phyloP scores from a whole-genome alignment of 176 grass and related monocot species.

The Eragrostis nindensis region DNA sequence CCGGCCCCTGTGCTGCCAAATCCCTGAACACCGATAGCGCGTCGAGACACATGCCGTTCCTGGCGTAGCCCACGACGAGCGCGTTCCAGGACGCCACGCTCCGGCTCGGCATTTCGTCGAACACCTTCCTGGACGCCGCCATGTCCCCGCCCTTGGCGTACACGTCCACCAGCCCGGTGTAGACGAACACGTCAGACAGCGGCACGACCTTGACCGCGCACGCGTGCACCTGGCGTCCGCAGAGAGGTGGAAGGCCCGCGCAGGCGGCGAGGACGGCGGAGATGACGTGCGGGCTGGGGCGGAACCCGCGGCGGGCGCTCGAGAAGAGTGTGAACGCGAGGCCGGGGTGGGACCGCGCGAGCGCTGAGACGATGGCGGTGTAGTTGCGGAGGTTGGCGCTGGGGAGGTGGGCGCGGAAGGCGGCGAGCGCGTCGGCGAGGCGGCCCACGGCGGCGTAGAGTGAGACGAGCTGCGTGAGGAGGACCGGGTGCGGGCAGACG shows the following conservation, averaged over 20 bases:
- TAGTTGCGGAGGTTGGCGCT: constrained; percentile 31
- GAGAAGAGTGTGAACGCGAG: constrained; percentile 58
- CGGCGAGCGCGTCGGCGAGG: constrained; percentile 25
- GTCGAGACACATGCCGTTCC: constrained; percentile 35
- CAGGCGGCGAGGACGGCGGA: constrained; percentile 44
- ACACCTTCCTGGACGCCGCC: constrained; percentile 37
- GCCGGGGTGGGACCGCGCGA: constrained; percentile 32
- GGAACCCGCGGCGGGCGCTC: not conserved
- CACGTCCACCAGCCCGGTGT: constrained; percentile 40
- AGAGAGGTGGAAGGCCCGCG: constrained; percentile 22
- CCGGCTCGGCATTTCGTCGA: constrained; percentile 44
- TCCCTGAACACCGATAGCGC: constrained; percentile 36
- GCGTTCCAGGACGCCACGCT: constrained; percentile 52
- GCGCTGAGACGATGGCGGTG: constrained; percentile 39
- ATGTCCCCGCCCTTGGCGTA: constrained; percentile 55
- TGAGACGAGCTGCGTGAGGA: constrained; percentile 62
- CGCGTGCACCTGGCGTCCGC: constrained; percentile 48
- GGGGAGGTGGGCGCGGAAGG: constrained; percentile 19
- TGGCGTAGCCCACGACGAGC: constrained; percentile 48
- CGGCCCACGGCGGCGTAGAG: constrained; percentile 51
- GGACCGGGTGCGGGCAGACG: constrained; percentile 32
- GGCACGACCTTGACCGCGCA: constrained; percentile 44
- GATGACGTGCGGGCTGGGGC: constrained; percentile 39
- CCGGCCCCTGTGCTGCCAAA: not conserved
- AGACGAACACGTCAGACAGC: constrained; percentile 35